These are phyloP conservation scores for Elaeis guineensis DNA, from an alignment of 176 grass and related monocot genomes.

Conservation along the genomic window DNA sequence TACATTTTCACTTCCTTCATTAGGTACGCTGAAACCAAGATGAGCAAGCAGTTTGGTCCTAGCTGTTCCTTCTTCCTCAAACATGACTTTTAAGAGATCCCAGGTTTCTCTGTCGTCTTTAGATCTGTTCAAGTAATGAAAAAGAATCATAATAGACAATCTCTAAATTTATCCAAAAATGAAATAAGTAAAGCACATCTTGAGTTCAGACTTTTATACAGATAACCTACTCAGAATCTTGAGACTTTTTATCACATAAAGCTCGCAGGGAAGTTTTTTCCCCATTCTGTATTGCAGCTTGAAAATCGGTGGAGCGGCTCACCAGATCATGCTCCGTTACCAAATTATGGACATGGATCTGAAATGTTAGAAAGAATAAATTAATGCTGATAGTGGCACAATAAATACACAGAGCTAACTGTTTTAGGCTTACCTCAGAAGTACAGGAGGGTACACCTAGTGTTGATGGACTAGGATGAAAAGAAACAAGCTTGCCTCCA, in stretches of 20 bases:
- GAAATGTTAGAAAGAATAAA: slow-evolving; percentile 8
- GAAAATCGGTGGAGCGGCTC: slow-evolving; percentile 85
- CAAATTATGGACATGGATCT: slow-evolving; percentile 87
- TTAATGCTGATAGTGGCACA: no score
- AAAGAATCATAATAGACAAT: no score
- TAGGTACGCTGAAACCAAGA: slow-evolving; percentile 75
- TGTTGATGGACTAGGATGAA: slow-evolving; percentile 32
- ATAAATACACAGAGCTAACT: no score
- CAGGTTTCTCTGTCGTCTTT: slow-evolving; percentile 90
- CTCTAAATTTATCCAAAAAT: not conserved
- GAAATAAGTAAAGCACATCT: no score
- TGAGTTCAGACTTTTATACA: not conserved
- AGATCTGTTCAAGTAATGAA: slow-evolving; percentile 34
- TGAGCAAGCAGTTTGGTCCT: slow-evolving; percentile 82
- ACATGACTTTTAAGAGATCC: slow-evolving; percentile 91
- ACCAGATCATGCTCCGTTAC: slow-evolving; percentile 90
- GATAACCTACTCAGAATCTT: slow-evolving; percentile 66
- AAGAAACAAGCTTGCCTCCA: slow-evolving; percentile 87
- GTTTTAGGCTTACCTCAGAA: slow-evolving; percentile 52
- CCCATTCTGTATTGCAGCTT: slow-evolving; percentile 74
- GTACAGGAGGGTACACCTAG: slow-evolving; percentile 34
- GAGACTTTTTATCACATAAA: slow-evolving; percentile 77
- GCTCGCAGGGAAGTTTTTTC: slow-evolving; percentile 60
- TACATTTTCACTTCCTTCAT: slow-evolving; percentile 29
- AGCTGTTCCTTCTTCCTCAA: slow-evolving; percentile 78